Conservation (phyloP, 192 early-diverging fungal species). For the Entophlyctis luteolus region DNA sequence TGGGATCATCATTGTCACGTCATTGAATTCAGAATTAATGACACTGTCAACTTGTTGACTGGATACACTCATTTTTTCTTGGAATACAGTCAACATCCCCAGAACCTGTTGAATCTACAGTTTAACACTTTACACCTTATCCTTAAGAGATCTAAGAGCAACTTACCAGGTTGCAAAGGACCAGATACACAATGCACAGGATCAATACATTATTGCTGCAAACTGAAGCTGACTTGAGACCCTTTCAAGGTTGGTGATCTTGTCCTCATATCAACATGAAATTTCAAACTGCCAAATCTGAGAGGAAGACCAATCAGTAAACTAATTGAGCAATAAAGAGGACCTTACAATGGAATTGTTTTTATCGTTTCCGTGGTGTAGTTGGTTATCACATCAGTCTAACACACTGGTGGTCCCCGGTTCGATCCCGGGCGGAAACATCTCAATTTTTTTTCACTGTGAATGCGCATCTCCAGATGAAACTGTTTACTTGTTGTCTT, state of each 20-base stretch:
- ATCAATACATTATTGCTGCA: background rate
- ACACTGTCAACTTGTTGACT: conserved; percentile 30
- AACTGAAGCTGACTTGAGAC: background rate
- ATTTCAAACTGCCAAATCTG: background rate
- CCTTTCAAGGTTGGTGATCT: conserved; percentile 9
- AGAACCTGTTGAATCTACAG: background rate
- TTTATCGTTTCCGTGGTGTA: too few species aligned
- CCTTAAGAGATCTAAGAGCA: background rate
- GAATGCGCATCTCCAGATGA: too few species aligned
- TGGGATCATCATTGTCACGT: conserved; percentile 39
- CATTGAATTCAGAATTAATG: conserved; percentile 53
- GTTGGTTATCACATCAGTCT: too few species aligned
- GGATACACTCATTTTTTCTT: conserved; percentile 33
- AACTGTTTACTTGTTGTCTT: too few species aligned
- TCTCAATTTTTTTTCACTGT: too few species aligned
- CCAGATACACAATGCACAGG: conserved; percentile 2
- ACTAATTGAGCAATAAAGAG: background rate
- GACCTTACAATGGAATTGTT: background rate
- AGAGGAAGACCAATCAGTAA: background rate
- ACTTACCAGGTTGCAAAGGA: background rate
- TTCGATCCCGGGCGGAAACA: too few species aligned
- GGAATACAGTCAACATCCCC: conserved; percentile 8
- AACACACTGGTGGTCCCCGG: too few species aligned
- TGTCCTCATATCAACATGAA: background rate
- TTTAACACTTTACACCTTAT: background rate